phyloP scores from a whole-genome alignment of 257 asterid genomes.

The Scutellaria barbata region DNA sequence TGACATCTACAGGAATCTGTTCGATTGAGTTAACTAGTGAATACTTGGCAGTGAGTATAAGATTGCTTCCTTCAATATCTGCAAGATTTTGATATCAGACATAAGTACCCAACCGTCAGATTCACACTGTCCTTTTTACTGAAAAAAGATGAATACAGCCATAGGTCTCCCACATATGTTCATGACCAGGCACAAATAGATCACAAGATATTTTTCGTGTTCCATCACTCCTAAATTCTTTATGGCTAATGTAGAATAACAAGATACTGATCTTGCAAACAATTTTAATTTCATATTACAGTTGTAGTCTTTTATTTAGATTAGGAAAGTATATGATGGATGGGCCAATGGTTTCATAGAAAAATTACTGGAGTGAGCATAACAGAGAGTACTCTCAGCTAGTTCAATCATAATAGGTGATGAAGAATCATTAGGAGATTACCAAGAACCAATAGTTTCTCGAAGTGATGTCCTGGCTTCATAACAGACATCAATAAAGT shows the following conservation, averaged over 20 bases:
- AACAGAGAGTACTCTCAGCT: constrained; percentile 27
- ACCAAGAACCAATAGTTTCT: constrained; percentile 93
- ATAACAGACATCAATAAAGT: constrained; percentile 59
- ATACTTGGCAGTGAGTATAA: constrained; percentile 78
- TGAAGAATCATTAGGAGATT: constrained; percentile 30
- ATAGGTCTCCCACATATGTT: background rate
- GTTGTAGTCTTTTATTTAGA: constrained; percentile 14
- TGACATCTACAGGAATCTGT: constrained; percentile 79
- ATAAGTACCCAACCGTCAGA: constrained; percentile 14
- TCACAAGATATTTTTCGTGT: constrained; percentile 12
- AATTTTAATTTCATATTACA: background rate
- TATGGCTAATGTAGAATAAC: constrained; percentile 19
- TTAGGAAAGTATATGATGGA: background rate
- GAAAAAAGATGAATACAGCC: background rate
- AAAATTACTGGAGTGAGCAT: background rate
- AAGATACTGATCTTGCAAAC: constrained; percentile 7
- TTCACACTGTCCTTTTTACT: background rate
- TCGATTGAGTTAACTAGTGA: constrained; percentile 67
- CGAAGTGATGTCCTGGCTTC: constrained; percentile 86
- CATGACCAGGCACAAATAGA: constrained; percentile 18
- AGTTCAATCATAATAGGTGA: constrained; percentile 7
- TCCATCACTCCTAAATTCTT: constrained; percentile 16
- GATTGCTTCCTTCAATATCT: constrained; percentile 84
- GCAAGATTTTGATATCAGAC: constrained; percentile 36
- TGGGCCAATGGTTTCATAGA: background rate